Evolutionary conservation across 257 asterid genomes (phyloP).

Genomic region (Echites panduratus): DNA sequence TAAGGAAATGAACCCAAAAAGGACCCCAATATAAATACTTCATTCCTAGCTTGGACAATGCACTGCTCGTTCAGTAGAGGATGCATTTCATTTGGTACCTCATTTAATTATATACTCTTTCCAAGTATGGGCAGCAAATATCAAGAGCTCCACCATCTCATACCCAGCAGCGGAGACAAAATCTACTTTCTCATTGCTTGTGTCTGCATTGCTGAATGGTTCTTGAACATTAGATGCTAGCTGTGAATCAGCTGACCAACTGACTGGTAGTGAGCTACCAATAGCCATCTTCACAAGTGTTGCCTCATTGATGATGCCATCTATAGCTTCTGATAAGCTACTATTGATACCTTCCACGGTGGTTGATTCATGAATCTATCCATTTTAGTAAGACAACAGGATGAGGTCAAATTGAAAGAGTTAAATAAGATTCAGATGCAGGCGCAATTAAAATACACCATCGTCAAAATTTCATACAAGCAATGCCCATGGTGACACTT

Average conservation of each 20-base stretch:
- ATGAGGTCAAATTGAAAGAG: background rate
- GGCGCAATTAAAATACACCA: background rate
- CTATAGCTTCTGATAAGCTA: conserved; percentile 32
- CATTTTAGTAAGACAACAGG: background rate
- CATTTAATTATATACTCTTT: conserved; percentile 28
- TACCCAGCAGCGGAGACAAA: conserved; percentile 84
- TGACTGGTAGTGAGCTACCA: conserved; percentile 72
- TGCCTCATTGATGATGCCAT: conserved; percentile 52
- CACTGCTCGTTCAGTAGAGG: background rate
- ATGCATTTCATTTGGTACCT: background rate
- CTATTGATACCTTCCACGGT: conserved; percentile 17
- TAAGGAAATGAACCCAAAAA: background rate
- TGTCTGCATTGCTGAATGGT: conserved; percentile 12
- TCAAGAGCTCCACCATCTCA: conserved; percentile 91
- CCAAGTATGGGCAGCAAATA: conserved; percentile 53
- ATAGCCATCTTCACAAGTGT: conserved; percentile 74
- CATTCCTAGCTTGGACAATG: background rate
- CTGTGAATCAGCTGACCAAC: conserved; percentile 60
- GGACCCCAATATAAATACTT: background rate
- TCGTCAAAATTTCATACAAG: background rate
- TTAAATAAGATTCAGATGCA: background rate
- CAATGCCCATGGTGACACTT: background rate
- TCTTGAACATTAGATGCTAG: conserved; percentile 23
- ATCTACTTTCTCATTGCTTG: conserved; percentile 40
- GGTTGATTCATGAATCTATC: conserved; percentile 47